Base-by-base conservation (phyloP, 1,284 basidiomycete species). In the Taiwanofungus camphoratus region DNA sequence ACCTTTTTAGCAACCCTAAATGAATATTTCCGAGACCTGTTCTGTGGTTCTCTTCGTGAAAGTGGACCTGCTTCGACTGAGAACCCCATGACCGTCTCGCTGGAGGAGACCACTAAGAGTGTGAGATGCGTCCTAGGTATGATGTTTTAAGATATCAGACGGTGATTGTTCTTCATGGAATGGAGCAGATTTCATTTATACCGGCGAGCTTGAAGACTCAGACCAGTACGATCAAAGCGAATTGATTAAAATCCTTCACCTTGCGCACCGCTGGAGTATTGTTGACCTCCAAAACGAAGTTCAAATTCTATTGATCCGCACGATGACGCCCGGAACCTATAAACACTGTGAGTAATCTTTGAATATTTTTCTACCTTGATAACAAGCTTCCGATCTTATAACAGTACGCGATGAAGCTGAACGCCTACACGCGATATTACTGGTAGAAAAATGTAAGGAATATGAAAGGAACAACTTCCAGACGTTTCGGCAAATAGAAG, bases 1-100 rank as follows among this genome's bases (percentile, higher is more conserved):
- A 44, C 52, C 8, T 59, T 64, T 21, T 48, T 70, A 19, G 59
- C 62, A 5, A 53, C 59, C 1, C 56, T 54, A 42, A 54, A 55
- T 52, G 42, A 54, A 21, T 51, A 62, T 41, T 64, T 68, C 45
- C 36, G 47, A 13, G 49, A 52, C 36, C 43, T 55, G 38, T 68
- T 68, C 45, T 55, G 54, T 19, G 54, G 50, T 3, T 45, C 39
- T 3, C 58, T 56, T 29, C 24, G 45, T 12, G 59, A 59, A 42
- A 52, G 52, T 15, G 42, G 49, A 6, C 22, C 49, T 11, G 55
- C 54, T 2, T 48, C 49, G 23, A 39, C 52, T 2, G 38, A 52
- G 6, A 37, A 44, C 5, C 53, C 61, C 4, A 53, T 65, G 7
- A 11, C 13, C 15, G 24, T 40, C 9, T 26, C 30, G 15, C 13